Evolutionary conservation across 192 early-diverging fungal genomes (phyloP), one percentile per base, ranked within the genome.

Genomic region (Coemansia sp.): DNA sequence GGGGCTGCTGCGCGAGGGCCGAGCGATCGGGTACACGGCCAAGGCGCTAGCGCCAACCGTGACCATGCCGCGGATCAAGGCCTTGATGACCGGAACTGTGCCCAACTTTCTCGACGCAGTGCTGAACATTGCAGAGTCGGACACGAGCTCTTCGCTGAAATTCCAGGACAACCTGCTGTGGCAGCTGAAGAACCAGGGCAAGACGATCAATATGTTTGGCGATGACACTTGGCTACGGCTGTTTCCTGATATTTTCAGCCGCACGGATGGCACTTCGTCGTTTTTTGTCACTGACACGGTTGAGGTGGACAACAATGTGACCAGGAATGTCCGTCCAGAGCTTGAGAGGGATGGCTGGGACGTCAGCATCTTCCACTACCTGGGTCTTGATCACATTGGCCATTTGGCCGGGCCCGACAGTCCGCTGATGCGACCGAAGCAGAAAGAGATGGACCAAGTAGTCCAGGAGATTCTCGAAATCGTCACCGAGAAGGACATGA

Each of bases 221-320:
- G 95, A 98, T 61, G 94, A 98, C 56, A 98, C 95, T 14, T 99
- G 96, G 96, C 84, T 90, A 41, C 85, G 85, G 37, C 70, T 99
- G 43, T 99, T 91, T 61, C 94, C 93, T 0, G 82, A 78, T 9
- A 39, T 84, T 2, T 89, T 91, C 53, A 55, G 59, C 9, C 71
- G 77, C 49, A 81, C 78, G 1, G 89, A 89, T 41, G 89, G 89
- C 14, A 89, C 65, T 5, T 71, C 67, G 38, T 78, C 78, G 44
- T 81, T 79, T 50, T 69, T 63, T 61, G 73, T 82, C 27, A 58
- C 87, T 62, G 88, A 92, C 59, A 91, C 87, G 0, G 81, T 89
- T 3, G 83, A 92, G 66, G 89, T 90, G 1, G 89, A 89, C 55
- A 59, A 57, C 33, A 91, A 91, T 61, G 88, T 90, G 1, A 89